phyloP scores from a whole-genome alignment of 2,329 filamentous ascomycete species.

The Arthrobotrys sinensis region DNA sequence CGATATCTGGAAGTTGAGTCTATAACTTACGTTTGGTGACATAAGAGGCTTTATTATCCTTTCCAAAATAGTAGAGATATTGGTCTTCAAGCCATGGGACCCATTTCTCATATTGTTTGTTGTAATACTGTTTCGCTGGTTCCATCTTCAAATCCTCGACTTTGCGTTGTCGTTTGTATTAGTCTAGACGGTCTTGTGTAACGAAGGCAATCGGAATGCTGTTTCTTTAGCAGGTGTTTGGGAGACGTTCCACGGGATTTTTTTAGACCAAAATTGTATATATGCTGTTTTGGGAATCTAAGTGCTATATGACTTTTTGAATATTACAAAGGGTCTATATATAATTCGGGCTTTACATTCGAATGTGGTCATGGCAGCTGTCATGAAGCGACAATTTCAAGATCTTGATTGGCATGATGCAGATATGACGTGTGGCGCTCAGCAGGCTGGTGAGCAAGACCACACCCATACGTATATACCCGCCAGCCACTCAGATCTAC shows the following conservation, averaged over 20 bases:
- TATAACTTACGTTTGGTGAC: constrained; percentile 75
- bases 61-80: constrained; percentile 80
- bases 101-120: constrained; percentile 81
- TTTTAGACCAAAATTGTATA: neutral
- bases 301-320: neutral
- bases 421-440: constrained; percentile 60
- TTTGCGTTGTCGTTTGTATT: constrained; percentile 5
- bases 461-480: too few species aligned
- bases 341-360: neutral
- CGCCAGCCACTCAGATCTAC: constrained; percentile 47
- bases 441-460: constrained; percentile 6
- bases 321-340: neutral
- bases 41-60: constrained; percentile 83
- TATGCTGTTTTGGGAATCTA: neutral
- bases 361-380: too few species aligned
- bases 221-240: neutral
- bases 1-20: neutral
- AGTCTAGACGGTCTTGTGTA: too few species aligned
- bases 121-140: constrained; percentile 77
- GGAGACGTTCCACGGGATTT: neutral
- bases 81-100: constrained; percentile 83
- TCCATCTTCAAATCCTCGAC: constrained; percentile 68
- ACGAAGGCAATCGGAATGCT: neutral
- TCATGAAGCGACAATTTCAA: too few species aligned
- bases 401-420: constrained; percentile 38